Conservation (phyloP, 192 early-diverging fungal species). For the Jimgerdemannia lactiflua region DNA sequence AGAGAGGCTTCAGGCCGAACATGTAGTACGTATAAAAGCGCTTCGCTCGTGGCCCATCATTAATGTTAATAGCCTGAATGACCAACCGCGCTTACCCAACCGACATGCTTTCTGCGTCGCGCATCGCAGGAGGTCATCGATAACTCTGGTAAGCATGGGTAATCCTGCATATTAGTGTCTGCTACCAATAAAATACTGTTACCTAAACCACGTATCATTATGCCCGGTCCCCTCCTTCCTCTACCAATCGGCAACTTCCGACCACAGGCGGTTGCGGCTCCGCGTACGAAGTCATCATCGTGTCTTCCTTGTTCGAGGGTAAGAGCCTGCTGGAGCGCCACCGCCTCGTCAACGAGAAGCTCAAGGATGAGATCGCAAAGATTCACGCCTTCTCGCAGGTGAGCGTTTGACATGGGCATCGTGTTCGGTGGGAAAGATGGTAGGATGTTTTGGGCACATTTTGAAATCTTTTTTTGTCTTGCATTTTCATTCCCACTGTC, state of each 20-base stretch:
- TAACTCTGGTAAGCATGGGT: conserved; percentile 2
- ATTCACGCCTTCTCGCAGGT: conserved; percentile 89
- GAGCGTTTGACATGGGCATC: background rate
- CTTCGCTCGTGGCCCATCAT: too few relatives aligned
- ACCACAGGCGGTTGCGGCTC: conserved; percentile 75
- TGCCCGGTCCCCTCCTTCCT: conserved; percentile 47
- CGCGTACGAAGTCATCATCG: conserved; percentile 75
- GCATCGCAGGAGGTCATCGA: background rate
- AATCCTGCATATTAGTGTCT: too few relatives aligned
- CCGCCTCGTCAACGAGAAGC: conserved; percentile 75
- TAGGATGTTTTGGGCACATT: background rate
- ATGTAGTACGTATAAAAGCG: conserved; percentile 22
- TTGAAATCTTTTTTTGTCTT: background rate
- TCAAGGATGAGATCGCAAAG: conserved; percentile 74
- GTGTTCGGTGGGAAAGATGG: background rate
- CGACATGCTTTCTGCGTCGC: background rate
- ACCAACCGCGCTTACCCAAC: background rate
- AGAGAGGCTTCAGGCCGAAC: conserved; percentile 32
- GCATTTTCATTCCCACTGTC: background rate
- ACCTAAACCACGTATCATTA: background rate
- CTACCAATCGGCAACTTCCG: background rate
- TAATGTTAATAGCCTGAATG: too few relatives aligned
- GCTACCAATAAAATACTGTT: too few relatives aligned
- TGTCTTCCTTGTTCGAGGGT: conserved; percentile 71
- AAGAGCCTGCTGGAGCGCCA: conserved; percentile 69